A percentile compares a stretch with the other conserved stretches of the same genome.
These are phyloP conservation scores for Epichloe elymi DNA, from an alignment of 2,329 filamentous ascomycete genomes.

Conservation along the genomic window DNA sequence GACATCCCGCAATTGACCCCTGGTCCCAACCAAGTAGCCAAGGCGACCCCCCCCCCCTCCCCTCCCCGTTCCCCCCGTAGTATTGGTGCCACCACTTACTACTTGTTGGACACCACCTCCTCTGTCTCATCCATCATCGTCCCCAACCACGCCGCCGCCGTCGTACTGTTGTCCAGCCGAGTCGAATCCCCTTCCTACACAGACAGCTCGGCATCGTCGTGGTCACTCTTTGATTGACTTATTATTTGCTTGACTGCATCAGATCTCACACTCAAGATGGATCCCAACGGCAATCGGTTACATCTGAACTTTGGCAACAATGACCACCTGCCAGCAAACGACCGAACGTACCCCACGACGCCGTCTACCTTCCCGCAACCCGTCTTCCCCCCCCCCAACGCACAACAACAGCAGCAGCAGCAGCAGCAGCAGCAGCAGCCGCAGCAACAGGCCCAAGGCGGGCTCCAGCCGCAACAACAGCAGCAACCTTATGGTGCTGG, in stretches of 20 bases:
- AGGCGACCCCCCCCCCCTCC: neutral
- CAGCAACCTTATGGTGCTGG: slow-evolving; percentile 38
- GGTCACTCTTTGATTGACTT: too few relatives aligned
- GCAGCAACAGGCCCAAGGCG: slow-evolving; percentile 25
- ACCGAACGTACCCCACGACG: slow-evolving; percentile 70
- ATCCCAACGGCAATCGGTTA: slow-evolving; percentile 46
- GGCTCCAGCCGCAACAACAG: slow-evolving; percentile 18
- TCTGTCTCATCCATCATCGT: too few relatives aligned
- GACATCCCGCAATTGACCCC: neutral
- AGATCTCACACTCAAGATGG: slow-evolving; percentile 24
- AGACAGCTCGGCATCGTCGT: too few relatives aligned
- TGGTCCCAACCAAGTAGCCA: neutral
- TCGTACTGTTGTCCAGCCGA: too few relatives aligned
- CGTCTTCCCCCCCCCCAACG: slow-evolving; percentile 2
- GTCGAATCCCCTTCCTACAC: too few relatives aligned
- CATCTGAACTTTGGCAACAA: slow-evolving; percentile 56
- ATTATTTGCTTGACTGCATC: neutral
- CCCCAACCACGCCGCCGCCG: too few relatives aligned
- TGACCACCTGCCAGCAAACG: slow-evolving; percentile 47
- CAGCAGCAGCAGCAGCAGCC: slow-evolving; percentile 28
- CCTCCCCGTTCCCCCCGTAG: neutral
- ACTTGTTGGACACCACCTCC: neutral
- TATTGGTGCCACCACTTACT: neutral
- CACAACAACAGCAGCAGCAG: slow-evolving; percentile 24
- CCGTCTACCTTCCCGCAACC: slow-evolving; percentile 63